Evolutionary conservation across 495 filamentous ascomycete species (phyloP), one percentile per base, ranked within the genome.

Genomic region (Daldinia caldariorum): DNA sequence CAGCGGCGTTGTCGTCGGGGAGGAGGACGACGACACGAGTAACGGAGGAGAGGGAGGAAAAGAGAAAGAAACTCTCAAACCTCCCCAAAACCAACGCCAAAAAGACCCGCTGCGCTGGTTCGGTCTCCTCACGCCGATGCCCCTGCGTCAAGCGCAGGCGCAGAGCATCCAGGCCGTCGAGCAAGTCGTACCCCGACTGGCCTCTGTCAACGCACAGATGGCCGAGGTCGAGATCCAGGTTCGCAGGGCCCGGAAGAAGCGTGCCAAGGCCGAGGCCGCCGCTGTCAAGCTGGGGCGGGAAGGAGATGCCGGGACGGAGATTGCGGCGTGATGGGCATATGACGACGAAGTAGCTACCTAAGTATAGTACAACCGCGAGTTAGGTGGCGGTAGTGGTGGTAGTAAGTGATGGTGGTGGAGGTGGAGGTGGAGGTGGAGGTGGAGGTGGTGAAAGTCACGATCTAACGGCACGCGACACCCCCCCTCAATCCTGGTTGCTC

Each of bases 21-120:
- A n/a, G 3, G 26, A 22, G 6, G 45, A n/a, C 1, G 26, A 26
- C 26, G 26, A 1, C 12, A 20, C 57, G 16, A 10, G 56, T 9
- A 22, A 39, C 45, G 45, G 18, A 65, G 45, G 38, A 41, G 10
- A 38, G 47, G 29, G 34, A 35, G 34, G n/a, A 57, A 16, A 10
- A 58, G 26, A 51, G 26, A 26, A 64, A 31, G 29, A 69, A 39
- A 16, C 41, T 7, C n/a, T 7, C 16, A 16, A 45, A 16, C 9
- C 3, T 13, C 26, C 55, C 26, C 32, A 64, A 54, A 35, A 18
- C 7, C 22, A 12, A 12, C 59, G 57, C 18, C 49, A 31, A 26
- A 74, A 74, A 13, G 85, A 92, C 72, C 90, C 91, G 5, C 81
- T 92, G 47, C 78, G 83, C 37, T 91, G 89, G 89, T 92, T 90